Base-by-base conservation (phyloP, 2,329 filamentous ascomycete genomes). In the Xylariaceae sp. region DNA sequence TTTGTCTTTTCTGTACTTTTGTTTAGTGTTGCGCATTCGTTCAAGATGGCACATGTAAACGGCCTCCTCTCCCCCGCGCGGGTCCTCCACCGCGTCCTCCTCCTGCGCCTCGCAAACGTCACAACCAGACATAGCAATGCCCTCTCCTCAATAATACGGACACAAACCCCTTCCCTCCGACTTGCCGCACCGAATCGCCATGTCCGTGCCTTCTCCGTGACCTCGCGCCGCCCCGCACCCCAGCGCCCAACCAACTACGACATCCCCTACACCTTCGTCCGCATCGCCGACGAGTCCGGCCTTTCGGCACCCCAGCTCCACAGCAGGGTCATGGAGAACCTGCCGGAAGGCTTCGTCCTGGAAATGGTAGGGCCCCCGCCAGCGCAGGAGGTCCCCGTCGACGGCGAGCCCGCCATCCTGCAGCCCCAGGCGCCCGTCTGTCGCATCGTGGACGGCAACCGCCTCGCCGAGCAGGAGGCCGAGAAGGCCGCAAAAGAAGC, bases 381-480 rank as follows among this genome's bases (percentile, higher is more conserved):
- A 51, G 57, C 10, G 57, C 67, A 45, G 41, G 37, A 41, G 53
- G 75, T 86, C 11, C 64, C 55, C 53, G 37, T 41, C 37, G 37
- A 9, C 23, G 41, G 13, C 30, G 2, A n/a, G 3, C 55, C 71
- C 71, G 75, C 74, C 44, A 4, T 63, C 66, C 53, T 76, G 69
- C 47, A 34, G 56, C 30, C 44, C 8, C 7, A 35, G 47, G 56
- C 57, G 2, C 58, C 63, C 18, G 79, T 41, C 37, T 41, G 37
- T 41, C 37, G 37, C 37, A 77, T 96, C 51, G 71, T 90, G 35
- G 80, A 85, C 71, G 23, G 86, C 86, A 66, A 73, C 74, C 51
- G 81, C n/a, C 41, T n/a, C 13, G 41, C 41, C 11, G 13, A 77
- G 39, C 79, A 77, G 39, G 11, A 55, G n/a, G 57, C 17, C 1